Conservation (phyloP, 495 filamentous ascomycete genomes). For the Immersiella caudata region DNA sequence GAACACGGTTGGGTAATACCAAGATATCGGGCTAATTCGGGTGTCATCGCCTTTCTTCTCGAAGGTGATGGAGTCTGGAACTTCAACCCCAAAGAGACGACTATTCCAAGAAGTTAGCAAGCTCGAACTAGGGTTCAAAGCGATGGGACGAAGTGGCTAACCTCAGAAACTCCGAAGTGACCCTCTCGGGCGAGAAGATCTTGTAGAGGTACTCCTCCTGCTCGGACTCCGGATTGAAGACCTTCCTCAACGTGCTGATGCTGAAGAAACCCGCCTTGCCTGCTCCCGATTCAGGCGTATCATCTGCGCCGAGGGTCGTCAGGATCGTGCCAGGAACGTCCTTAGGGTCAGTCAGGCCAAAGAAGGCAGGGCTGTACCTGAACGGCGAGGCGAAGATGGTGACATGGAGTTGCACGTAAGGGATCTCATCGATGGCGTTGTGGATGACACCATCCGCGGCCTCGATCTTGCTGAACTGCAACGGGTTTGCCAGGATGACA, state of each 20-base stretch:
- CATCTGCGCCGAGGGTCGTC: constrained; percentile 72
- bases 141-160: no score
- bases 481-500: constrained; percentile 78
- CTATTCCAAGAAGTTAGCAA: constrained; percentile 14
- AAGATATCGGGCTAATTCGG: constrained; percentile 61
- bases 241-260: constrained; percentile 73
- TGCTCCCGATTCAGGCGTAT: constrained; percentile 55
- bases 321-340: constrained; percentile 71
- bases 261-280: constrained; percentile 82
- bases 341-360: constrained; percentile 59
- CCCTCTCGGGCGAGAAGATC: constrained; percentile 79
- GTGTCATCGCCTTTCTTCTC: constrained; percentile 9
- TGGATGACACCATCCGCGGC: constrained; percentile 46
- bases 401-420: constrained; percentile 82
- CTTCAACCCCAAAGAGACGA: constrained; percentile 48
- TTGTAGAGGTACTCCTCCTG: constrained; percentile 85
- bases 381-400: constrained; percentile 83
- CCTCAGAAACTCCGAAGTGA: constrained; percentile 66
- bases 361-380: constrained; percentile 65
- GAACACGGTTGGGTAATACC: constrained; percentile 75
- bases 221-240: constrained; percentile 57
- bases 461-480: constrained; percentile 67
- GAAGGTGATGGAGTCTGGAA: constrained; percentile 42
- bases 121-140: no score
- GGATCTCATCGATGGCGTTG: constrained; percentile 67